These are phyloP conservation scores for Cytauxzoon felis DNA, from an alignment of 169 alveolate species.

Conservation along the genomic window DNA sequence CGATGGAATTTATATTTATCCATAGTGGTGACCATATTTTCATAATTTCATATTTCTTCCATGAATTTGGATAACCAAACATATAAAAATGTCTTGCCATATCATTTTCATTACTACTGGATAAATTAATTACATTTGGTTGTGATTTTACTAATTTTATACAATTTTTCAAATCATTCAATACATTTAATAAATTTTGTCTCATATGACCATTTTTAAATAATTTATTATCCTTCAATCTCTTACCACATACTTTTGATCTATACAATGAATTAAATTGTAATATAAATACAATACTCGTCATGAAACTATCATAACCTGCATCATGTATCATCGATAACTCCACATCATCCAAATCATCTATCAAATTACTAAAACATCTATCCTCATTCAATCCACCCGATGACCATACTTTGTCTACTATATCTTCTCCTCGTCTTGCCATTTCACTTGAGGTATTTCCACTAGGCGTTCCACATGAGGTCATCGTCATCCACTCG, in stretches of 20 bases:
- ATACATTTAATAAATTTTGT: conserved; percentile 24
- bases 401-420: too few relatives aligned
- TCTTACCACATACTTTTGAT: conserved; percentile 22
- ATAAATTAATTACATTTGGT: conserved; percentile 74
- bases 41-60: conserved; percentile 86
- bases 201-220: not conserved
- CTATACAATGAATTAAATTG: conserved; percentile 66
- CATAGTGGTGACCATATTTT: conserved; percentile 85
- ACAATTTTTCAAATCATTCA: conserved; percentile 61
- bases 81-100: conserved; percentile 79
- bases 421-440: too few relatives aligned
- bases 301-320: conserved; percentile 84
- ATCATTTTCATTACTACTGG: conserved; percentile 72
- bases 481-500: too few relatives aligned
- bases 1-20: conserved; percentile 76
- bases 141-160: conserved; percentile 79
- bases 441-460: too few relatives aligned
- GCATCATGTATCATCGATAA: conserved; percentile 69
- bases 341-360: not conserved
- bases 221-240: conserved; percentile 28
- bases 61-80: conserved; percentile 76
- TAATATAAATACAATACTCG: conserved; percentile 75
- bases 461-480: too few relatives aligned
- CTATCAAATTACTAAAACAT: not conserved
- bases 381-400: too few relatives aligned